Conservation (phyloP, 2,329 filamentous ascomycete genomes). For the Diaporthe sp. region DNA sequence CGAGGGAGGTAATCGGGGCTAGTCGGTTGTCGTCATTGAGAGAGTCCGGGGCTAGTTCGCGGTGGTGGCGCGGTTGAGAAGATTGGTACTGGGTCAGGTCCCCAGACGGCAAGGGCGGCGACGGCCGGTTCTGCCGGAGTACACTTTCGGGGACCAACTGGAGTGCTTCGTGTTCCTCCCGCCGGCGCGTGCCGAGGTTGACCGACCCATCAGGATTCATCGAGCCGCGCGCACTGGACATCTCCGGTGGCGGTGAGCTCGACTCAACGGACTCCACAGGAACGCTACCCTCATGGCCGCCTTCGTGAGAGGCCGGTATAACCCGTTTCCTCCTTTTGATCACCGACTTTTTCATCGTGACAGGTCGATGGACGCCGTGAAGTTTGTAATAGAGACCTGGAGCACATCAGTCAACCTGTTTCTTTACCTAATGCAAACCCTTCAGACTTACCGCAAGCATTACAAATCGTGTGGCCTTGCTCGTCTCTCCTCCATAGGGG, state of each 20-base stretch:
- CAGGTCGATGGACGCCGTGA: constrained; percentile 91
- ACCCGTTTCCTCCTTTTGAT: constrained; percentile 97
- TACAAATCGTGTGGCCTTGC: constrained; percentile 96
- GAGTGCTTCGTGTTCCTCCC: constrained; percentile 58
- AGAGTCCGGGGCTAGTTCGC: constrained; percentile 55
- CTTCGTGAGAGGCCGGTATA: constrained; percentile 78
- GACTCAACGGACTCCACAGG: constrained; percentile 64
- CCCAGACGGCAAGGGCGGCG: constrained; percentile 57
- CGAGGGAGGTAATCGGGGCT: constrained; percentile 65
- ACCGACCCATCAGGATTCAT: constrained; percentile 75
- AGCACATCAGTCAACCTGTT: constrained; percentile 41
- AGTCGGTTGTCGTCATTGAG: constrained; percentile 69
- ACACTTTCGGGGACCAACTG: constrained; percentile 62
- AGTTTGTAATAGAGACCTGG: constrained; percentile 95
- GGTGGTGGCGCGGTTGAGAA: constrained; percentile 53
- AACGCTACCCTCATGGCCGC: constrained; percentile 51
- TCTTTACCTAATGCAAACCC: neutral
- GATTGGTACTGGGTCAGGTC: constrained; percentile 67
- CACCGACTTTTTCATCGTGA: constrained; percentile 98
- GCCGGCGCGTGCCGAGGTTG: constrained; percentile 69
- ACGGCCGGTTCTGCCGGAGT: constrained; percentile 56
- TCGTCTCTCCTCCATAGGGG: constrained; percentile 96
- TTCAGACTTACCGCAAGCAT: constrained; percentile 85
- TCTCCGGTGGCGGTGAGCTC: constrained; percentile 50
- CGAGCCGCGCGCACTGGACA: constrained; percentile 63